phyloP scores from a whole-genome alignment of 2,329 filamentous ascomycete genomes.

The Verticillium dahliae region DNA sequence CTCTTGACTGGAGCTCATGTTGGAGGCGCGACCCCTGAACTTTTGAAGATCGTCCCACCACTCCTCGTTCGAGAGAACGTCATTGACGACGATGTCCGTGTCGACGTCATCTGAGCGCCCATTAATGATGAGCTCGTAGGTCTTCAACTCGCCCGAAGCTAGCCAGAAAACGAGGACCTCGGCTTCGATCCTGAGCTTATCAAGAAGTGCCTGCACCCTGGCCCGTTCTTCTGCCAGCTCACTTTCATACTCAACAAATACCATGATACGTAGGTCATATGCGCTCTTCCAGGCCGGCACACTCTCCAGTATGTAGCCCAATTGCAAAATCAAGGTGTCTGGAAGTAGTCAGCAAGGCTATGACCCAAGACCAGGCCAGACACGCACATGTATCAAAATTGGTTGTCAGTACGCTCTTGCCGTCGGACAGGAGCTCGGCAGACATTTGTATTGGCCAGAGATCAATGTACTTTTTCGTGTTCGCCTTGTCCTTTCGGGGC shows the following conservation, averaged over 20 bases:
- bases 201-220: conserved; percentile 65
- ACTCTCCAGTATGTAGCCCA: conserved; percentile 78
- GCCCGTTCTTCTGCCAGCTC: conserved; percentile 74
- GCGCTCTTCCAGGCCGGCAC: conserved; percentile 73
- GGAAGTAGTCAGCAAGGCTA: conserved; percentile 7
- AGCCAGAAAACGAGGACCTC: conserved; percentile 77
- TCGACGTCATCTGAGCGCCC: conserved; percentile 51
- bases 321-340: conserved; percentile 75
- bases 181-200: conserved; percentile 76
- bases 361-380: neutral
- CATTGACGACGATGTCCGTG: conserved; percentile 48
- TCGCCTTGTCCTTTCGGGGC: conserved; percentile 50
- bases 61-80: conserved; percentile 61
- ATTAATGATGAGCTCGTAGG: conserved; percentile 75
- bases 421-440: conserved; percentile 65
- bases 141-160: conserved; percentile 62
- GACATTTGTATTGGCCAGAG: conserved; percentile 94
- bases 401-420: conserved; percentile 66
- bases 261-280: conserved; percentile 68
- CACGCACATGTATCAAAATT: conserved; percentile 82
- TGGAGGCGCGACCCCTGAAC: conserved; percentile 33
- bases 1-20: conserved; percentile 35
- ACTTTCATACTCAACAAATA: conserved; percentile 84
- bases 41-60: conserved; percentile 77
- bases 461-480: conserved; percentile 74